These are phyloP conservation scores for Ophiocordyceps polyrhachis-furcata DNA, from an alignment of 2,329 filamentous ascomycete species.

Conservation along the genomic window DNA sequence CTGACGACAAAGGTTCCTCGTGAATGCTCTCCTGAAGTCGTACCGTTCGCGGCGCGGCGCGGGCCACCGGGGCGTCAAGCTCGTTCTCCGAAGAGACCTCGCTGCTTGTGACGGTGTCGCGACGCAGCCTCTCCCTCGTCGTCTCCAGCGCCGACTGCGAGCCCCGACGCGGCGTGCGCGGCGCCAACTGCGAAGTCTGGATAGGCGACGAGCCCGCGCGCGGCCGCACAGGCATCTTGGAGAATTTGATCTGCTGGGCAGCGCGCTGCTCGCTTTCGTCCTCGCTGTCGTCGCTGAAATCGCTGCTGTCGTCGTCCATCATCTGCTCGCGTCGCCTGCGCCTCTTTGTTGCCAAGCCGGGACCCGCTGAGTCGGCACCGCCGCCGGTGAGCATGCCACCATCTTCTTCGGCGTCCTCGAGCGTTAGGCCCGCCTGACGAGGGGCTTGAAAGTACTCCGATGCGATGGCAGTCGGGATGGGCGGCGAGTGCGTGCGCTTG, in stretches of 20 bases:
- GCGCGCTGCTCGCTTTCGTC: slow-evolving; percentile 58
- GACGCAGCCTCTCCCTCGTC: slow-evolving; percentile 47
- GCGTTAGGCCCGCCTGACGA: slow-evolving; percentile 40
- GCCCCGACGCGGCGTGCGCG: slow-evolving; percentile 36
- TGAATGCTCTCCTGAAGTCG: slow-evolving; percentile 19
- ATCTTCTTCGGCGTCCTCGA: slow-evolving; percentile 55
- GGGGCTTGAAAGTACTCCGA: slow-evolving; percentile 70
- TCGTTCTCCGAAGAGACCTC: slow-evolving; percentile 74
- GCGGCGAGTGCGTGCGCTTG: slow-evolving; percentile 70
- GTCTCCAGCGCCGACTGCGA: slow-evolving; percentile 55
- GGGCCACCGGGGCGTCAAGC: slow-evolving; percentile 43
- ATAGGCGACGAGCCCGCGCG: slow-evolving; percentile 80
- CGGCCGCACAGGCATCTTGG: slow-evolving; percentile 79
- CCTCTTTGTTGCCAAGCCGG: slow-evolving; percentile 46
- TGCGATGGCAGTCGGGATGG: slow-evolving; percentile 65
- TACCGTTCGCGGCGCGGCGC: slow-evolving; percentile 28
- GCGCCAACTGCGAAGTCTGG: slow-evolving; percentile 42
- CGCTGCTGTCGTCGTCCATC: slow-evolving; percentile 73
- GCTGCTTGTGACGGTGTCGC: slow-evolving; percentile 66
- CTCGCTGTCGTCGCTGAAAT: slow-evolving; percentile 69
- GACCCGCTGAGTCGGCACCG: slow-evolving; percentile 48
- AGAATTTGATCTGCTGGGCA: slow-evolving; percentile 83
- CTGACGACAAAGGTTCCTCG: slow-evolving; percentile 15
- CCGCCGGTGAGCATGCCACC: slow-evolving; percentile 53
- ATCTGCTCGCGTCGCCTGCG: slow-evolving; percentile 52